Conservation (phyloP, 805 yeast species). For the Metschnikowia reukaufii region DNA sequence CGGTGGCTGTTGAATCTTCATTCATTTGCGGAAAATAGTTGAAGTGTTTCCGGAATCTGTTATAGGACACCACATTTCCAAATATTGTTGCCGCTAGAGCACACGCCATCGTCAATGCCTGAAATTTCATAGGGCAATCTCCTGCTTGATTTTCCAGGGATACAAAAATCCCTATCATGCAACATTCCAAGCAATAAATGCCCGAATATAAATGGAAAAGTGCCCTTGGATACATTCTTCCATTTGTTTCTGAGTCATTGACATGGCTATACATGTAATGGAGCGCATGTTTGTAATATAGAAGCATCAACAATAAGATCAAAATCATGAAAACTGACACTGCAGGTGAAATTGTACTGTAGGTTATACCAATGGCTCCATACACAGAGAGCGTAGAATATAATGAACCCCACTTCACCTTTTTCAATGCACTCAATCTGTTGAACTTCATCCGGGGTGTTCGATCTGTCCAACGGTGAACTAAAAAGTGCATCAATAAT, state of each 20-base stretch:
- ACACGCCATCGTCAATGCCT: slow-evolving; percentile 53
- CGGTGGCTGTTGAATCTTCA: slow-evolving; percentile 1
- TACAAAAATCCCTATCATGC: slow-evolving; percentile 74
- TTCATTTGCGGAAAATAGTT: slow-evolving; percentile 26
- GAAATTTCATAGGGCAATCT: slow-evolving; percentile 43
- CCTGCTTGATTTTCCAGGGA: slow-evolving; percentile 53
- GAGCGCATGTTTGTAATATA: slow-evolving; percentile 71
- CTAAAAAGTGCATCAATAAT: slow-evolving; percentile 41
- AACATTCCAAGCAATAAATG: slow-evolving; percentile 74
- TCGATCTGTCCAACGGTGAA: slow-evolving; percentile 39
- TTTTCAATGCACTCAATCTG: slow-evolving; percentile 44
- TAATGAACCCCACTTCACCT: slow-evolving; percentile 72
- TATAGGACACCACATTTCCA: slow-evolving; percentile 54
- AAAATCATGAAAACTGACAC: slow-evolving; percentile 66
- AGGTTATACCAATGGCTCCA: slow-evolving; percentile 76
- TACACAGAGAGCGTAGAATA: slow-evolving; percentile 77
- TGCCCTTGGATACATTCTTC: slow-evolving; percentile 71
- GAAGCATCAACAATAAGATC: slow-evolving; percentile 46
- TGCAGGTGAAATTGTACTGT: slow-evolving; percentile 76
- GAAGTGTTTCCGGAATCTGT: slow-evolving; percentile 36
- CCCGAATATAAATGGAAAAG: slow-evolving; percentile 78
- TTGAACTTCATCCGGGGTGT: slow-evolving; percentile 63
- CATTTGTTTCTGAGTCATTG: slow-evolving; percentile 64
- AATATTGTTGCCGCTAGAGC: slow-evolving; percentile 54
- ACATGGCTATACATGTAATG: slow-evolving; percentile 53